Percentiles rank a stretch among this genome's conserved stretches.
These are phyloP conservation scores for Botryotinia calthae DNA, from an alignment of 2,329 filamentous ascomycete species.

Conservation along the genomic window DNA sequence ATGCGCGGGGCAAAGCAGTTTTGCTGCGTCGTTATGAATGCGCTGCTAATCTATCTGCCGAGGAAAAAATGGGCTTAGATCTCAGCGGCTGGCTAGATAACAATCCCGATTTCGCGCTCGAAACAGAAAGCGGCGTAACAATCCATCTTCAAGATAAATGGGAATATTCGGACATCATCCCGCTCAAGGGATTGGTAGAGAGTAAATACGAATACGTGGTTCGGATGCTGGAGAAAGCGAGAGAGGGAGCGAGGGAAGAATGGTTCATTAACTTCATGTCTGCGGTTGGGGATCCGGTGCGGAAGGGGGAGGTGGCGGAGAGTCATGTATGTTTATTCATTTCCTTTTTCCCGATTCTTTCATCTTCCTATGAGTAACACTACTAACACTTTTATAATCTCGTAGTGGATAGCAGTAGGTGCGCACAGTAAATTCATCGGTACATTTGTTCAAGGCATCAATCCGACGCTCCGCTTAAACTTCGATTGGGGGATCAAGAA, in stretches of 20 bases:
- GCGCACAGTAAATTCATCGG: conserved; percentile 43
- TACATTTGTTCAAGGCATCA: conserved; percentile 46
- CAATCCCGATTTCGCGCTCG: conserved; percentile 54
- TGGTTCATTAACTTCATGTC: conserved; percentile 48
- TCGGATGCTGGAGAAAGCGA: conserved; percentile 41
- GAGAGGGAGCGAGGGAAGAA: conserved; percentile 22
- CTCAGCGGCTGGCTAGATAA: conserved; percentile 61
- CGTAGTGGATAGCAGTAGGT: conserved; percentile 44
- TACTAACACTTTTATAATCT: not conserved
- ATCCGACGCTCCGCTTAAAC: conserved; percentile 39
- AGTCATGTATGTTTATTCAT: conserved; percentile 37
- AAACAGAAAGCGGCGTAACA: conserved; percentile 40
- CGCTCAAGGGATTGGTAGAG: conserved; percentile 42
- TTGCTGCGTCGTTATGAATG: conserved; percentile 63
- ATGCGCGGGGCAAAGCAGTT: conserved; percentile 64
- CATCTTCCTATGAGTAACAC: not conserved
- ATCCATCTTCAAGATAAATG: conserved; percentile 50
- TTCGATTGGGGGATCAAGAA: conserved; percentile 35
- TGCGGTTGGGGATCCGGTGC: conserved; percentile 41
- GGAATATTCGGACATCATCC: conserved; percentile 42
- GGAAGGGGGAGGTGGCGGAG: conserved; percentile 42
- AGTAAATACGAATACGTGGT: conserved; percentile 43
- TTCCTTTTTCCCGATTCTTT: accelerated
- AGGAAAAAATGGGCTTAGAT: conserved; percentile 41
- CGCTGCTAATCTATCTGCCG: conserved; percentile 40